A percentile compares a stretch with the other conserved stretches of the same genome.
phyloP scores from a whole-genome alignment of 768 basidiomycete species.

The Psilocybe sp. region DNA sequence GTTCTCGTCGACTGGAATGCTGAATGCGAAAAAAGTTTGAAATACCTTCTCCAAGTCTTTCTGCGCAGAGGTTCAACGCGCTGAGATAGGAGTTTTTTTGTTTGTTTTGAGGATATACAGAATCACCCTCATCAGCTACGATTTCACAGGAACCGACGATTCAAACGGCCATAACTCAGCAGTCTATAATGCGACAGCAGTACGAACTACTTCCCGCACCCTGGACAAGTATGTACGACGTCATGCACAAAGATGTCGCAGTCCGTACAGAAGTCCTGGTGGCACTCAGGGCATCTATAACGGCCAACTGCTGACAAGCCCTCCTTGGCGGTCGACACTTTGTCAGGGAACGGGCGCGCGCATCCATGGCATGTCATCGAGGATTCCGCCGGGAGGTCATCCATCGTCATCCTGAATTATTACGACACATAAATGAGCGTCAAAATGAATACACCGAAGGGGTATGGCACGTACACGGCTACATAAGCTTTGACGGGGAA shows the following conservation, averaged over 20 bases:
- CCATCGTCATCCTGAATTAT: conserved; percentile 33
- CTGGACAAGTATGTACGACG: conserved; percentile 92
- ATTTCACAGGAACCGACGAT: no score
- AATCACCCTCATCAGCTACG: no score
- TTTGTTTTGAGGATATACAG: no score
- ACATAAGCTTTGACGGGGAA: conserved; percentile 90
- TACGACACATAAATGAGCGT: background rate
- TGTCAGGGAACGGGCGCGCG: conserved; percentile 61
- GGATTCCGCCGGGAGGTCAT: conserved; percentile 26
- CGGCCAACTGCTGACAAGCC: conserved; percentile 84
- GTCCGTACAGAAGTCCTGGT: conserved; percentile 86
- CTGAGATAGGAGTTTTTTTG: no score
- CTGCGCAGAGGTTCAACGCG: no score
- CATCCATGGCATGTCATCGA: conserved; percentile 73
- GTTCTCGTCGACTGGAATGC: conserved; percentile 2
- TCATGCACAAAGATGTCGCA: conserved; percentile 98
- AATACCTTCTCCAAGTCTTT: no score
- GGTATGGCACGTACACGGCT: conserved; percentile 61
- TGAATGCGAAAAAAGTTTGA: no score
- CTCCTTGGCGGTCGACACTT: conserved; percentile 40
- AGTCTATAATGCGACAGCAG: background rate
- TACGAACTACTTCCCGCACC: conserved; percentile 52
- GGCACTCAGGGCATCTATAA: conserved; percentile 87
- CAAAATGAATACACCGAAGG: background rate
- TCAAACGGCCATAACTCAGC: no score